Evolutionary conservation across 1,284 basidiomycete species (phyloP).

Genomic region (Laetiporus sulphureus): DNA sequence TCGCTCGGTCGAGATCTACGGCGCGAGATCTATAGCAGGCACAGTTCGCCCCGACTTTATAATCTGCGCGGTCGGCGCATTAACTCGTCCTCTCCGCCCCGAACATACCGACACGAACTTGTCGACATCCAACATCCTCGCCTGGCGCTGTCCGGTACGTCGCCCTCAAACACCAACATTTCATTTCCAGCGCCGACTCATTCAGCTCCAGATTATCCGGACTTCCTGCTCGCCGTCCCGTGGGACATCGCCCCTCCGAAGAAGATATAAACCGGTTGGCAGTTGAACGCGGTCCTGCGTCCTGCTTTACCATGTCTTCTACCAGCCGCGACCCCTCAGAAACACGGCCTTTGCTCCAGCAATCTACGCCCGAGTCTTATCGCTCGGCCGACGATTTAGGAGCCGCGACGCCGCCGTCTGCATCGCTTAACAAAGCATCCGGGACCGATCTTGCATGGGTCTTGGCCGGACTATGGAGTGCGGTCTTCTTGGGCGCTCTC

Average conservation of each 20-base stretch:
- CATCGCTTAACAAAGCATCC: constrained; percentile 38
- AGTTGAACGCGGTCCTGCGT: neutral
- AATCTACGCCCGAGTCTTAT: constrained; percentile 11
- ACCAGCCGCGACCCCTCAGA: constrained; percentile 13
- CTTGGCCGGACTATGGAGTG: constrained; percentile 69
- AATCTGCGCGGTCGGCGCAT: constrained; percentile 2
- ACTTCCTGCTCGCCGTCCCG: constrained; percentile 1
- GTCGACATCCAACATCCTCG: neutral
- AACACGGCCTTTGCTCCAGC: constrained; percentile 20
- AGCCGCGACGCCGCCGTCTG: constrained; percentile 11
- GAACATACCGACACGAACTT: too few relatives aligned
- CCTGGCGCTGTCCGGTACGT: neutral
- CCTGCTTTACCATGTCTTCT: constrained; percentile 10
- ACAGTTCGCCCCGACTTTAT: neutral
- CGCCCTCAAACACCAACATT: neutral
- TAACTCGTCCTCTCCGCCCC: too few relatives aligned
- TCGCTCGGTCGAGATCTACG: constrained; percentile 4
- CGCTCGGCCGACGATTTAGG: constrained; percentile 4
- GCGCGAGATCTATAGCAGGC: constrained; percentile 3
- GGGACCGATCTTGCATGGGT: constrained; percentile 57
- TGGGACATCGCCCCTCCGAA: constrained; percentile 4
- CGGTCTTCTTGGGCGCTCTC: constrained; percentile 74
- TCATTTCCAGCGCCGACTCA: constrained; percentile 2
- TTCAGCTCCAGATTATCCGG: constrained; percentile 2
- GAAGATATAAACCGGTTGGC: constrained; percentile 3